Conservation (phyloP, 2,329 filamentous ascomycete genomes). For the Dothideomycetidae sp. region DNA sequence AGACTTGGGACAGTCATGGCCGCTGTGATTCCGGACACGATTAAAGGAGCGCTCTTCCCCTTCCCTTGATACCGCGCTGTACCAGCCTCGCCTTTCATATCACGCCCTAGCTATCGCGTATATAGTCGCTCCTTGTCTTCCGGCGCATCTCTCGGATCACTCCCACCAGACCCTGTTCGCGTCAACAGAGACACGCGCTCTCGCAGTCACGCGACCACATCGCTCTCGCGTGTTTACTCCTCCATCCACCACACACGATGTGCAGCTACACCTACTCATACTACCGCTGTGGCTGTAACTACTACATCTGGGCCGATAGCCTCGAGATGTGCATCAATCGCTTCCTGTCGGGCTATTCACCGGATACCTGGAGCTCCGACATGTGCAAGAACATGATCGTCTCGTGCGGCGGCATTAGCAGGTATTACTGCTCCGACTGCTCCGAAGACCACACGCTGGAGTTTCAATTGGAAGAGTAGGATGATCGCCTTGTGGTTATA, state of each 20-base stretch:
- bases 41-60: not conserved
- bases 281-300: constrained; percentile 36
- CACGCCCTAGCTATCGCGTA: not conserved
- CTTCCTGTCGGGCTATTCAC: constrained; percentile 32
- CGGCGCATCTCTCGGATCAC: not conserved
- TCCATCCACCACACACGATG: constrained; percentile 20
- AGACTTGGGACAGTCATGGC: not conserved
- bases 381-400: constrained; percentile 27
- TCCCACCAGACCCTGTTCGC: not conserved
- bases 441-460: constrained; percentile 30
- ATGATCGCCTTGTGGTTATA: not conserved
- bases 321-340: constrained; percentile 33
- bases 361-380: constrained; percentile 35
- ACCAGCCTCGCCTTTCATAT: not conserved
- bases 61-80: not conserved
- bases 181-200: no score
- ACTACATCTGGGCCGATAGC: constrained; percentile 33
- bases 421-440: constrained; percentile 32
- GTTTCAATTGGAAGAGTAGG: constrained; percentile 28
- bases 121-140: not conserved
- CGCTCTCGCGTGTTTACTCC: not conserved
- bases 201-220: not conserved
- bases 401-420: constrained; percentile 28
- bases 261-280: constrained; percentile 33
- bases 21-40: no score